Evolutionary conservation across 164 flowering plant genomes (phyloP).

Genomic region (Magnolia sinica): DNA sequence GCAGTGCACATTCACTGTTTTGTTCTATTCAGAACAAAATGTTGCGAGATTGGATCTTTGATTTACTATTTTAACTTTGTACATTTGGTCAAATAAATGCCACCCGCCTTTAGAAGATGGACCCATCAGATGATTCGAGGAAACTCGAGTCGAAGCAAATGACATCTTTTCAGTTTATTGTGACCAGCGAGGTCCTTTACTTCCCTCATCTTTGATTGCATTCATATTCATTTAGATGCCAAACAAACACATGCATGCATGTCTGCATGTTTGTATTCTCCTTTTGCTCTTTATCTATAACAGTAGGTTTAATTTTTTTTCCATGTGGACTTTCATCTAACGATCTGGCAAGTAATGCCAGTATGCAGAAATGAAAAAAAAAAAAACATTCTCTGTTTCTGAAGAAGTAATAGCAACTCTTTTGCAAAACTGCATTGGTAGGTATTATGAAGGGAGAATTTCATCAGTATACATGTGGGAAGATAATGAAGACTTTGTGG

Average conservation of each 20-base stretch:
- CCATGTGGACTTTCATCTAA: no score
- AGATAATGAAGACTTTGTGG: conserved; percentile 78
- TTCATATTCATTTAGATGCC: not conserved
- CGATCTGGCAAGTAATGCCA: no score
- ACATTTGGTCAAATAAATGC: conserved; percentile 94
- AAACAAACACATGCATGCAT: not conserved
- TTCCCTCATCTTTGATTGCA: conserved; percentile 47
- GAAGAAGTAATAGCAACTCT: conserved; percentile 19
- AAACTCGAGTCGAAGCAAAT: conserved; percentile 94
- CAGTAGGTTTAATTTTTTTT: no score
- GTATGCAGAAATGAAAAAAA: no score
- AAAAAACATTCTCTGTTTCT: conserved; percentile 3
- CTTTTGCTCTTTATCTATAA: no score
- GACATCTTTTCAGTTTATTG: conserved; percentile 81
- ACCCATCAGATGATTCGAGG: conserved; percentile 74
- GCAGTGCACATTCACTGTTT: no score
- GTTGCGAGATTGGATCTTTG: not conserved
- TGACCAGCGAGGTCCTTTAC: conserved; percentile 99
- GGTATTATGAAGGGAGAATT: conserved; percentile 96
- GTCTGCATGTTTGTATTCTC: not conserved
- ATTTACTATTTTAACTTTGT: conserved; percentile 14
- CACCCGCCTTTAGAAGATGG: conserved; percentile 89
- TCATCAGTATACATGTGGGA: conserved; percentile 98
- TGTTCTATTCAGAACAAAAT: no score
- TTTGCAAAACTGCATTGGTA: conserved; percentile 31